These are phyloP conservation scores for Vanilla planifolia DNA, from an alignment of 106 monocot genomes.

Conservation along the genomic window DNA sequence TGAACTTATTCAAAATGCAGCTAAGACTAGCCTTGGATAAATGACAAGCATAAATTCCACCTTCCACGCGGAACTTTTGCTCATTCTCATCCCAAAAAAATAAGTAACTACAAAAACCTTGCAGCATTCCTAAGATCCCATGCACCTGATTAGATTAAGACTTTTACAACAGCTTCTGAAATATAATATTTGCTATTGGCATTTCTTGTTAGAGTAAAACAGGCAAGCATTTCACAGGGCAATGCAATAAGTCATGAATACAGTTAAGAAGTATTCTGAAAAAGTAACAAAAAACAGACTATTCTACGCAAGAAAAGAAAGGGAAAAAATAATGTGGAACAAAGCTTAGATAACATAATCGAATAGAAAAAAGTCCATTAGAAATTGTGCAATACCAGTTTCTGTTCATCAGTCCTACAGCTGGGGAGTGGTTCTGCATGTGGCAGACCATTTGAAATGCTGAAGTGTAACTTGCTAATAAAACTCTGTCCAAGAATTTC, in stretches of 20 bases:
- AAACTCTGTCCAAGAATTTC: slow-evolving; percentile 32
- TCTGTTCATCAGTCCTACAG: slow-evolving; percentile 50
- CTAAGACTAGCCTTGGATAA: slow-evolving; percentile 58
- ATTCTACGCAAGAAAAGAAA: too few relatives aligned
- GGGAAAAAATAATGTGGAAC: background rate
- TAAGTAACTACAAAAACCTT: slow-evolving; percentile 65
- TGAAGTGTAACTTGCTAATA: slow-evolving; percentile 55
- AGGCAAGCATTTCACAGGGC: background rate
- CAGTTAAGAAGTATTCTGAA: background rate
- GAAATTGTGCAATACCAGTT: slow-evolving; percentile 48
- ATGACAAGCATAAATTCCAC: slow-evolving; percentile 56
- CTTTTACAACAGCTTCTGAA: background rate
- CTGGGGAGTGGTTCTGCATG: slow-evolving; percentile 41
- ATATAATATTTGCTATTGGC: background rate
- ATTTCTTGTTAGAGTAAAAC: background rate
- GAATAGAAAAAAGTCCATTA: background rate
- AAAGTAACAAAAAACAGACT: background rate
- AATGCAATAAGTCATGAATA: background rate
- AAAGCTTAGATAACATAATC: background rate
- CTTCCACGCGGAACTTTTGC: slow-evolving; percentile 33
- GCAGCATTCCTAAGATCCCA: slow-evolving; percentile 69
- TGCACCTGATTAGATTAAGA: slow-evolving; percentile 33
- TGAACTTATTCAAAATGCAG: slow-evolving; percentile 45
- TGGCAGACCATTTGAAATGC: slow-evolving; percentile 66
- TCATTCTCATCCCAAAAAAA: slow-evolving; percentile 50